Percentiles rank a stretch among this genome's conserved stretches.
Conservation (phyloP, 768 basidiomycete genomes). For the Roridomyces roridus region DNA sequence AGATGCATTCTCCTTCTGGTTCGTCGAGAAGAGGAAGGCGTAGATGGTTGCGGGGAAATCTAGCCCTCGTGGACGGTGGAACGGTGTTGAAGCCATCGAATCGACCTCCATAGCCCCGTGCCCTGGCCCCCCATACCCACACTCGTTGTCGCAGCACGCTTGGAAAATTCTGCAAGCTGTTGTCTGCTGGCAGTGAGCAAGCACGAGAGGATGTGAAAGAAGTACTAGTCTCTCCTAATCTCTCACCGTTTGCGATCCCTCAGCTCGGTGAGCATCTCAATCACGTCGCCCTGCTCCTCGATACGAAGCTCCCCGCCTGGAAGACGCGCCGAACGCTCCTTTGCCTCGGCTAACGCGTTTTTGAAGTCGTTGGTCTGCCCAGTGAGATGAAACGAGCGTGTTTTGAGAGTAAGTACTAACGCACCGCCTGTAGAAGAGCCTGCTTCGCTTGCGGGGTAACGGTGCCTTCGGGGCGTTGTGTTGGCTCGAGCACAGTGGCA, state of each 20-base stretch:
- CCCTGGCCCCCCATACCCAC: no score
- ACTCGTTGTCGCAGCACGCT: no score
- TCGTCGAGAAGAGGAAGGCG: no score
- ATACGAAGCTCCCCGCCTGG: slow-evolving; percentile 77
- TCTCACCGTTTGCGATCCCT: slow-evolving; percentile 69
- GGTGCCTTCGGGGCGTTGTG: slow-evolving; percentile 61
- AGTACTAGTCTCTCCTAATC: no score
- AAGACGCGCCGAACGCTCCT: slow-evolving; percentile 59
- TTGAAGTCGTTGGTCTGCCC: slow-evolving; percentile 76
- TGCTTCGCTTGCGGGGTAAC: slow-evolving; percentile 67
- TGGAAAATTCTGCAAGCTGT: no score
- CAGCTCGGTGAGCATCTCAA: slow-evolving; percentile 68
- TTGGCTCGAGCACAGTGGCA: slow-evolving; percentile 63
- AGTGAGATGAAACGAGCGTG: neutral
- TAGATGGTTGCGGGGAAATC: no score
- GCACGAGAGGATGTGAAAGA: no score
- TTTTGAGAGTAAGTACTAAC: neutral
- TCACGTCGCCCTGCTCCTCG: slow-evolving; percentile 74
- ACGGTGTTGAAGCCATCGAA: no score
- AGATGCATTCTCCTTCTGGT: no score
- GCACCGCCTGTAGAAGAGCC: slow-evolving; percentile 67
- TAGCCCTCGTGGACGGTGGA: no score
- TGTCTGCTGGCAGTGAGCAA: no score
- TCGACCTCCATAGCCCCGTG: no score
- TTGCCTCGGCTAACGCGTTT: slow-evolving; percentile 60